A percentile compares a stretch with the other conserved stretches of the same genome.
Evolutionary conservation across 108 stramenopile genomes (phyloP).

Genomic region (Aurantiochytrium sp.): DNA sequence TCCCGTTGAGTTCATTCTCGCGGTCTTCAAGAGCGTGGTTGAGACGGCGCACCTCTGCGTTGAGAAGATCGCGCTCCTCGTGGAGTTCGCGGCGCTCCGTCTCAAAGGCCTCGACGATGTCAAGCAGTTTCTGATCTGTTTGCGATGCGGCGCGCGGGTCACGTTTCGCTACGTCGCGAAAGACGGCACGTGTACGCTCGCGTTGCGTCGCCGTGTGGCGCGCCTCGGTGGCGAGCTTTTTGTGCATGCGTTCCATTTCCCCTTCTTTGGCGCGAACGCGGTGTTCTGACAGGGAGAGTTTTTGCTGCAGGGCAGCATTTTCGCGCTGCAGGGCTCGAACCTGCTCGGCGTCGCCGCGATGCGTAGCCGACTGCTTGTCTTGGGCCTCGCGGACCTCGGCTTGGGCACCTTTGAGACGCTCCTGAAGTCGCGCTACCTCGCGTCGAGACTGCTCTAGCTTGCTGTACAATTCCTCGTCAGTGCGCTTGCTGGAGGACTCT

Average conservation of each 20-base stretch:
- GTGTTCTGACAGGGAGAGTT: not conserved
- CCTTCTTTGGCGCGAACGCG: conserved; percentile 24
- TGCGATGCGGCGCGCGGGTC: not conserved
- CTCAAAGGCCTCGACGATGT: conserved; percentile 20
- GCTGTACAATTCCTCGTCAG: not conserved
- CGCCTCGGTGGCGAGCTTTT: not conserved
- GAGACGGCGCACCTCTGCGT: conserved; percentile 9
- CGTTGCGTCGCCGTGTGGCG: not conserved
- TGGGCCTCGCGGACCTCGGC: not conserved
- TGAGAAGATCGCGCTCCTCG: not conserved
- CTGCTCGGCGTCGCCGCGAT: not conserved
- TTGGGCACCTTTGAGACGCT: not conserved
- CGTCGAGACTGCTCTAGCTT: not conserved
- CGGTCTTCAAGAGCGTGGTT: not conserved
- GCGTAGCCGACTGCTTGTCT: not conserved
- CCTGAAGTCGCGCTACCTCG: not conserved
- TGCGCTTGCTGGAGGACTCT: not conserved
- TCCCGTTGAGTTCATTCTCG: conserved; percentile 11
- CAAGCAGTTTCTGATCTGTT: conserved; percentile 8
- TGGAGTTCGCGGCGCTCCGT: not conserved
- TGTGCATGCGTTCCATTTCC: conserved; percentile 12
- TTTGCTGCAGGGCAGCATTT: not conserved
- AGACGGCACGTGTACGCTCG: not conserved
- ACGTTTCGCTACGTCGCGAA: not conserved
- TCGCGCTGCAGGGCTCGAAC: not conserved